Conservation (phyloP, 768 basidiomycete species). For the Amanita exitialis region DNA sequence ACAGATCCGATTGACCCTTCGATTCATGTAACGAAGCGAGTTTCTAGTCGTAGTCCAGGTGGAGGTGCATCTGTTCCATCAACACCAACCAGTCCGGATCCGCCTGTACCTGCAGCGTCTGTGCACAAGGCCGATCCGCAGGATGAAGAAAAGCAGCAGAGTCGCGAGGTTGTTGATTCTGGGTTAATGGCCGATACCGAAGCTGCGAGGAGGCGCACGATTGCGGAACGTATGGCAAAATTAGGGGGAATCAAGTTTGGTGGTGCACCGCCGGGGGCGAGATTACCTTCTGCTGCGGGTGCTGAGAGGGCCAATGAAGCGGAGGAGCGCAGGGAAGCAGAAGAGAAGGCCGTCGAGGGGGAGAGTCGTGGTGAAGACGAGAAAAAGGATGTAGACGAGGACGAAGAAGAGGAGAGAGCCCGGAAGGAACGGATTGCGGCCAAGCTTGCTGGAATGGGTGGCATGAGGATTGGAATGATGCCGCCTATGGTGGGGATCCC, state of each 20-base stretch:
- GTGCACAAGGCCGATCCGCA: constrained; percentile 11
- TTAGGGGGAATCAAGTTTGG: constrained; percentile 82
- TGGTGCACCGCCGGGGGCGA: constrained; percentile 42
- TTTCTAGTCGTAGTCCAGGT: background rate
- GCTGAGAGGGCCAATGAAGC: constrained; percentile 8
- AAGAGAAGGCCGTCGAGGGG: constrained; percentile 13
- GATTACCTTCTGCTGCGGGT: constrained; percentile 19
- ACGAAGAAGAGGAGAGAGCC: constrained; percentile 57
- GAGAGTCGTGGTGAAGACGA: constrained; percentile 24
- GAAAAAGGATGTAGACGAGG: constrained; percentile 20
- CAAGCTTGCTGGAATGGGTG: constrained; percentile 45
- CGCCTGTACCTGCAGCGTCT: background rate
- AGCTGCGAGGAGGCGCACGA: constrained; percentile 51
- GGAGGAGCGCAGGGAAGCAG: constrained; percentile 13
- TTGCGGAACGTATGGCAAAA: constrained; percentile 93
- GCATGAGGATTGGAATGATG: constrained; percentile 50
- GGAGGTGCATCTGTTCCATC: background rate
- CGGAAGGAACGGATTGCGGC: constrained; percentile 43
- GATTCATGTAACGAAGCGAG: constrained; percentile 43
- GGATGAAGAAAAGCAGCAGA: constrained; percentile 20
- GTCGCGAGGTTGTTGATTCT: background rate
- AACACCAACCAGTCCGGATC: background rate
- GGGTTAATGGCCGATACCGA: constrained; percentile 31
- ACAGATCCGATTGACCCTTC: constrained; percentile 62
- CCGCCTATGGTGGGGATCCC: constrained; percentile 23